A percentile compares a stretch with the other conserved stretches of the same genome.
Evolutionary conservation across 2,329 filamentous ascomycete species (phyloP).

Genomic region (Tolypocladium album): DNA sequence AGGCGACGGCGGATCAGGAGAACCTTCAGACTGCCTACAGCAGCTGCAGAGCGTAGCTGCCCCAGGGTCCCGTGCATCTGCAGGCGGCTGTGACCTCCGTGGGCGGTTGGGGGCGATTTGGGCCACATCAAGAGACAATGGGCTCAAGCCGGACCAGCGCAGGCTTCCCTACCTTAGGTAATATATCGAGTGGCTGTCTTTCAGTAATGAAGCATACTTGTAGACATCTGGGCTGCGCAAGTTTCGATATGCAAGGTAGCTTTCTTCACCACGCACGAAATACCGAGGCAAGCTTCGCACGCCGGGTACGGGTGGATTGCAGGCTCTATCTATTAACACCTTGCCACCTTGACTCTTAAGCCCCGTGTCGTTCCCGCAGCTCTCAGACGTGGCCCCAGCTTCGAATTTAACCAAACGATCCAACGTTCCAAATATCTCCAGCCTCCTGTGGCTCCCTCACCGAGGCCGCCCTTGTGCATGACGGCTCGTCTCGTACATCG

Average conservation of each 20-base stretch:
- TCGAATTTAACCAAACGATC: background rate
- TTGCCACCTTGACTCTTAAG: no score
- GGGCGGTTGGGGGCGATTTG: background rate
- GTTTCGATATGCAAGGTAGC: no score
- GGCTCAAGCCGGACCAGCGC: background rate
- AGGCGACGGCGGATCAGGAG: background rate
- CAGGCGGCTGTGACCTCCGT: background rate
- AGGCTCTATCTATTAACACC: background rate
- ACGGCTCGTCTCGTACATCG: background rate
- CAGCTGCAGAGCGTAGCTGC: background rate
- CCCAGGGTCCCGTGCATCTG: background rate
- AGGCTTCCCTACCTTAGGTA: background rate
- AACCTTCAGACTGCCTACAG: background rate
- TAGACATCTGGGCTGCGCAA: no score
- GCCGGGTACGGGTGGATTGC: no score
- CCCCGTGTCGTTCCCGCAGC: background rate
- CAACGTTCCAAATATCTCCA: background rate
- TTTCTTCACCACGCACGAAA: no score
- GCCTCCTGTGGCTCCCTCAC: background rate
- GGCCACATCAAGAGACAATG: no score
- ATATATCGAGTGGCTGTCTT: no score
- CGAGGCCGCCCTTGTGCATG: background rate
- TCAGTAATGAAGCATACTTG: no score
- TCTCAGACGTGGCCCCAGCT: background rate
- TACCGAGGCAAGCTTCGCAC: no score